Conservation (phyloP, 306 rosid species). For the Rosa multiflora region DNA sequence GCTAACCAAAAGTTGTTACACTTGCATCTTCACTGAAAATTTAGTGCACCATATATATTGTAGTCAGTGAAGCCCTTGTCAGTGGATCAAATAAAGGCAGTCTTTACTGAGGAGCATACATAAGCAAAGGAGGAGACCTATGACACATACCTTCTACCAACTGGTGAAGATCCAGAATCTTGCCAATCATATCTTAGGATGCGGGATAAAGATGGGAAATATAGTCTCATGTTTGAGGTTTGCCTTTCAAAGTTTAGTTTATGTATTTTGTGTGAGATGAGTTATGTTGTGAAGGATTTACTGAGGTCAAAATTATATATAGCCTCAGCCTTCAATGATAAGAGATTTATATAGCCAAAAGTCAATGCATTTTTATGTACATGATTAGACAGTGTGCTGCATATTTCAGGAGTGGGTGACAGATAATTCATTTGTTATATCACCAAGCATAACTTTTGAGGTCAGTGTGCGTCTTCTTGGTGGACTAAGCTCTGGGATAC, state of each 20-base stretch:
- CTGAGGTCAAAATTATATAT: not conserved
- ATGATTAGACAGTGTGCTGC: constrained; percentile 20
- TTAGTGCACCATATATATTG: no score
- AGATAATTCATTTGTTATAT: constrained; percentile 90
- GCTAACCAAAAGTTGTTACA: no score
- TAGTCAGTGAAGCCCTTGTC: no score
- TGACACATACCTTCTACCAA: no score
- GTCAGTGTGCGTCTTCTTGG: constrained; percentile 99
- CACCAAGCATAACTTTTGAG: constrained; percentile 99
- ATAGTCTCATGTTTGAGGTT: constrained; percentile 99
- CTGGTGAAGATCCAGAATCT: no score
- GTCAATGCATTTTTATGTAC: not conserved
- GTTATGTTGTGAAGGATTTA: constrained; percentile 1
- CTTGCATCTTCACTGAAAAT: no score
- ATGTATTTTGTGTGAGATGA: constrained; percentile 5
- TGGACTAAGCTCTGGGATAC: constrained; percentile 96
- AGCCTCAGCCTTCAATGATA: not conserved
- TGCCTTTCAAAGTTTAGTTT: constrained; percentile 25
- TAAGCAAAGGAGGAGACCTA: no score
- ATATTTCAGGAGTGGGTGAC: constrained; percentile 95
- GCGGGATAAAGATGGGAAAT: constrained; percentile 93
- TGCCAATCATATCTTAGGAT: no score
- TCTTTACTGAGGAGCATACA: no score
- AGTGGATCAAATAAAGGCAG: no score
- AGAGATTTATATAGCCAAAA: not conserved